These are phyloP conservation scores for Musa itinerans DNA, from an alignment of 176 grass and related monocot species.

Conservation along the genomic window DNA sequence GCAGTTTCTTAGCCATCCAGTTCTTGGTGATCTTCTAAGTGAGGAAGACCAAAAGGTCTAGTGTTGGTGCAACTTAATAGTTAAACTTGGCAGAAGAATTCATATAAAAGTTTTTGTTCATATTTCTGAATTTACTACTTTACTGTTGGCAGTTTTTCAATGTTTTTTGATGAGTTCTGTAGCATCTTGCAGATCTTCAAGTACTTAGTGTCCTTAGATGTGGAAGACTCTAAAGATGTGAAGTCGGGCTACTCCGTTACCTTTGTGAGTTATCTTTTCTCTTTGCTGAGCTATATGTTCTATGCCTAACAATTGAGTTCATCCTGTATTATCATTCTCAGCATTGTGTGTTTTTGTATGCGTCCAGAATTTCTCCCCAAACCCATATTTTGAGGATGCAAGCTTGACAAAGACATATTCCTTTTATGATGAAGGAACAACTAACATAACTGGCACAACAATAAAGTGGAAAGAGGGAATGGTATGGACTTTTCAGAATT, in stretches of 20 bases:
- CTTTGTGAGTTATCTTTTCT: slow-evolving; percentile 48
- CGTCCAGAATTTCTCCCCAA: slow-evolving; percentile 54
- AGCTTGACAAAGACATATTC: slow-evolving; percentile 56
- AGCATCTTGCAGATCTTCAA: slow-evolving; percentile 62
- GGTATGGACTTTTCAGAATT: slow-evolving; percentile 27
- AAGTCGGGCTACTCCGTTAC: slow-evolving; percentile 75
- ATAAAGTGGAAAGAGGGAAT: slow-evolving; percentile 85
- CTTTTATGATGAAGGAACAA: slow-evolving; percentile 49
- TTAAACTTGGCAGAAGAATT: neutral
- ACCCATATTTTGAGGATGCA: slow-evolving; percentile 78
- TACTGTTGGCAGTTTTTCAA: neutral
- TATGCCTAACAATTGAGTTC: neutral
- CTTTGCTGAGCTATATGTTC: neutral
- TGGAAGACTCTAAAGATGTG: slow-evolving; percentile 84
- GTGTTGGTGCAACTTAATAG: neutral
- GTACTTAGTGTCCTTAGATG: slow-evolving; percentile 64
- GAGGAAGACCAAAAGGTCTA: slow-evolving; percentile 76
- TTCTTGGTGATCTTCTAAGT: slow-evolving; percentile 54
- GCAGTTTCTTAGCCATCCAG: slow-evolving; percentile 87
- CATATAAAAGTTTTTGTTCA: neutral
- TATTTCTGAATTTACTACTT: neutral
- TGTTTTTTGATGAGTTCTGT: neutral
- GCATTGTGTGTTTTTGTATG: neutral
- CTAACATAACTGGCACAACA: slow-evolving; percentile 52
- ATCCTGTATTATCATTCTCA: neutral